phyloP scores from a whole-genome alignment of 2,329 filamentous ascomycete genomes.

The Paraphoma chrysanthemicola region DNA sequence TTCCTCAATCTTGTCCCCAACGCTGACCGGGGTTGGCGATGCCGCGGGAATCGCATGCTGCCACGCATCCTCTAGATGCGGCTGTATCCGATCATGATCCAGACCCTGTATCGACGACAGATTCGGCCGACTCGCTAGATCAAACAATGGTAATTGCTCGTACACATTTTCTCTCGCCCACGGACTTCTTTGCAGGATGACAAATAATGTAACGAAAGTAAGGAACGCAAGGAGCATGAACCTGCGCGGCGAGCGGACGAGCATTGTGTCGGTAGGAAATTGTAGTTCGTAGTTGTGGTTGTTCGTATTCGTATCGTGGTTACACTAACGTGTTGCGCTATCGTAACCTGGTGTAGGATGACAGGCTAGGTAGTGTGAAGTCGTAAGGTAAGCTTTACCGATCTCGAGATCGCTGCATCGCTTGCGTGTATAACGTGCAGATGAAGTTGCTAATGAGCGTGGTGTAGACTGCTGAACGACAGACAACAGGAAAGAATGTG shows the following conservation, averaged over 20 bases:
- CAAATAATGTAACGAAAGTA: conserved; percentile 41
- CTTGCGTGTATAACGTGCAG: conserved; percentile 5
- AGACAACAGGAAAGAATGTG: conserved; percentile 1
- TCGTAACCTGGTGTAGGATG: conserved; percentile 12
- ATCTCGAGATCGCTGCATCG: conserved; percentile 23
- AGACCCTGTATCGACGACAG: conserved; percentile 19
- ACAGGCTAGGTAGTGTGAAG: conserved; percentile 15
- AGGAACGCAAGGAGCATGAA: conserved; percentile 46
- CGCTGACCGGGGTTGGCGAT: neutral
- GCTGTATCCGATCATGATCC: conserved; percentile 13
- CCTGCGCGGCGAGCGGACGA: conserved; percentile 47
- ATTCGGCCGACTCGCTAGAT: conserved; percentile 13
- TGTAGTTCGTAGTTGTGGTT: neutral
- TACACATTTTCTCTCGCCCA: conserved; percentile 35
- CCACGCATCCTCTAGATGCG: conserved; percentile 30
- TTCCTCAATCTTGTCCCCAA: conserved; percentile 1
- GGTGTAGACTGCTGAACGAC: neutral
- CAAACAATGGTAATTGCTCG: conserved; percentile 33
- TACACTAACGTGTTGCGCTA: conserved; percentile 2
- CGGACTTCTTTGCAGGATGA: conserved; percentile 36
- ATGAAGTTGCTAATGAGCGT: conserved; percentile 7
- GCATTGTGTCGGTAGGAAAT: conserved; percentile 29
- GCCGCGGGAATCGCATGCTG: conserved; percentile 25
- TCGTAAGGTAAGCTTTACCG: conserved; percentile 22
- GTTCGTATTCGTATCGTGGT: conserved; percentile 26